Base-by-base conservation (phyloP, 805 yeast genomes). In the Yamadazyma nakazawae region DNA sequence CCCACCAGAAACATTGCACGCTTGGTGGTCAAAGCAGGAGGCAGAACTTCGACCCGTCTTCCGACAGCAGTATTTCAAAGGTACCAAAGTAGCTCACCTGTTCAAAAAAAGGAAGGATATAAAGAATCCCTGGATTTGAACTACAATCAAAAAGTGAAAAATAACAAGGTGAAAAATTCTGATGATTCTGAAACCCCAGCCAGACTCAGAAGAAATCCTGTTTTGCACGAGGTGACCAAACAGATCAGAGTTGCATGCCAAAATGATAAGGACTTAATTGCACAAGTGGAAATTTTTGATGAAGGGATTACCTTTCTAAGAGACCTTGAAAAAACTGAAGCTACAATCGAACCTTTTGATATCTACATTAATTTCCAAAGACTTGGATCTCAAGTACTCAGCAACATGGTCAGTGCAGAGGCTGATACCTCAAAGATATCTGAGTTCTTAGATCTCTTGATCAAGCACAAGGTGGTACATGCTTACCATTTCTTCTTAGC, bases 291-390 rank as follows among this genome's bases (percentile, higher is more conserved):
- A 28, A 70, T 72, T 40, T 62, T 69, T 42, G 72, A 69, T 38
- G 76, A 72, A 51, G 76, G 75, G 2, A 53, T 70, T 26, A 49
- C 64, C 24, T 72, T 67, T 51, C 57, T 72, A 47, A 54, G 74
- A 34, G 71, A 69, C 40, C 58, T 70, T 45, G 73, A 70, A 52
- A 54, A 37, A 6, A 55, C 58, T 0, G 76, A 70, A 49, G 51
- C 47, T 18, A 5, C 28, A 6, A 67, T 72, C 43, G 48, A 56
- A 12, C 62, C 62, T 16, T 59, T 54, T 13, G 44, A 53, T 12
- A 47, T 68, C 31, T 63, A 53, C 49, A 52, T 51, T 8, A 47
- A 50, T 5, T 70, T 70, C 58, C 63, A 61, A 47, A 63, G 62
- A 6, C 51, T 63, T 11, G 58, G 58, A n/a, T 54, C 36, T 13